Conservation (phyloP, 345 rosid species). For the Aquilaria malaccensis region DNA sequence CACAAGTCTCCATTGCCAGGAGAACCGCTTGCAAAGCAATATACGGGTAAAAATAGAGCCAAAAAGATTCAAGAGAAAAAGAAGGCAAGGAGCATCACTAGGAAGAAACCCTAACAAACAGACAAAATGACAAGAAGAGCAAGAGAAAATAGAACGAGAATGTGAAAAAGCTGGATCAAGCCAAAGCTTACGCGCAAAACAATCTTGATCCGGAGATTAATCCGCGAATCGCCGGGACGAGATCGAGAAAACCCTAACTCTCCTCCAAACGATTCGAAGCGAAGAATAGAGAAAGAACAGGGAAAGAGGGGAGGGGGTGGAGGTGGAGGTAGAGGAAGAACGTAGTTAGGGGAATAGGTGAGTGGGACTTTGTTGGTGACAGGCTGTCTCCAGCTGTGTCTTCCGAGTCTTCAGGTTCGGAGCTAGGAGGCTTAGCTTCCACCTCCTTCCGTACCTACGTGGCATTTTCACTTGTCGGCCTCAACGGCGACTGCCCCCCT, state of each 20-base stretch:
- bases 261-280: constrained; percentile 3
- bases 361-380: constrained; percentile 98
- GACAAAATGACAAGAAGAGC: no score
- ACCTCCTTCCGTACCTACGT: constrained; percentile 23
- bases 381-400: constrained; percentile 99
- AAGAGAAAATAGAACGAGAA: not conserved
- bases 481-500: constrained; percentile 24
- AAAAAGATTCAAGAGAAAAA: not conserved
- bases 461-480: constrained; percentile 34
- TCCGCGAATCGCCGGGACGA: constrained; percentile 10
- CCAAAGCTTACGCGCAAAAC: constrained; percentile 49
- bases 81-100: not conserved
- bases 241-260: constrained; percentile 44
- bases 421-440: constrained; percentile 12
- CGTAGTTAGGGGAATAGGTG: constrained; percentile 45
- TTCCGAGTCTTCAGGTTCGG: constrained; percentile 50
- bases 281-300: constrained; percentile 11
- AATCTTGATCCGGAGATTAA: constrained; percentile 41
- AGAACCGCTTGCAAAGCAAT: not conserved
- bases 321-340: constrained; percentile 13
- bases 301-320: constrained; percentile 3
- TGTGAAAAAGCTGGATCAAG: constrained; percentile 16
- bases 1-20: not conserved
- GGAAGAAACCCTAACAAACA: not conserved
- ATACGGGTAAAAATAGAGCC: not conserved